phyloP scores from a whole-genome alignment of 768 basidiomycete species.

The Tricholoma hemisulphureum region DNA sequence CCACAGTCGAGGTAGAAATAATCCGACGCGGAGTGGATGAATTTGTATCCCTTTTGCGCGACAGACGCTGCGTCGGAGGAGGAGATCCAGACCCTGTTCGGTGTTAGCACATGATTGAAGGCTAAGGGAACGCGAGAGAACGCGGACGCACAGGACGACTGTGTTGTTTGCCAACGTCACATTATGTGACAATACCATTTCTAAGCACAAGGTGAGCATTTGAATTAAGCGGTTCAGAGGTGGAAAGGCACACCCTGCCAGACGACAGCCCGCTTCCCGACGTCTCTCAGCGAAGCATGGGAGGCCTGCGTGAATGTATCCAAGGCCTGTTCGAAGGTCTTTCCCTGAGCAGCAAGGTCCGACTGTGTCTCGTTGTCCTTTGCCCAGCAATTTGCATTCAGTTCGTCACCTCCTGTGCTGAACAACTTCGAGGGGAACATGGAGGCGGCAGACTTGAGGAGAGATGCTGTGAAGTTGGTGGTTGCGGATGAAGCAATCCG shows the following conservation, averaged over 20 bases:
- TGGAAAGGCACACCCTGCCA: constrained; percentile 59
- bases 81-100: constrained; percentile 66
- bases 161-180: constrained; percentile 50
- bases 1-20: constrained; percentile 85
- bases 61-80: constrained; percentile 59
- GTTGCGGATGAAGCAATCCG: constrained; percentile 62
- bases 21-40: constrained; percentile 71
- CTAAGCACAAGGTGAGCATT: constrained; percentile 46
- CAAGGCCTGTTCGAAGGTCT: constrained; percentile 64
- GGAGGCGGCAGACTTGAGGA: constrained; percentile 52
- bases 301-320: constrained; percentile 58
- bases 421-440: constrained; percentile 59
- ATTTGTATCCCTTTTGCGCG: constrained; percentile 53
- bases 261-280: constrained; percentile 76
- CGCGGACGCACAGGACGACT: constrained; percentile 49
- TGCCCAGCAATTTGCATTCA: constrained; percentile 65
- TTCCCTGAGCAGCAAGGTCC: constrained; percentile 44
- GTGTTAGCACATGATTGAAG: constrained; percentile 5
- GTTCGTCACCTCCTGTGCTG: constrained; percentile 81
- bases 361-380: constrained; percentile 58
- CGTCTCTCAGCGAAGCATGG: constrained; percentile 50
- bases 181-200: constrained; percentile 62
- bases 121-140: background rate
- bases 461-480: constrained; percentile 53
- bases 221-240: background rate